Conservation (phyloP, 2,329 filamentous ascomycete species). For the Trichoderma brevicompactum region DNA sequence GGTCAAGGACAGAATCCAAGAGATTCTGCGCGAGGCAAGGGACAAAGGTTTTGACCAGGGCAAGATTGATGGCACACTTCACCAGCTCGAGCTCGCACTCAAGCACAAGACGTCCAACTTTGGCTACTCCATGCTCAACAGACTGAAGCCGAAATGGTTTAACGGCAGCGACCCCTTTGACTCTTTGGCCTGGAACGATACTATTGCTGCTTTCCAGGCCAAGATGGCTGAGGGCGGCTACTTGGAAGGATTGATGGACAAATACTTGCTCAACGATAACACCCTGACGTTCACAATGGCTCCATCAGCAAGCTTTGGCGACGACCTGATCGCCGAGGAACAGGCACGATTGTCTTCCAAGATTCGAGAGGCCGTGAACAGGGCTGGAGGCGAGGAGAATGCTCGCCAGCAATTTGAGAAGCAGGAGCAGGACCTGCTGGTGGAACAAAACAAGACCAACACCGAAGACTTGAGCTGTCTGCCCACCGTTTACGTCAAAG, state of each 20-base stretch:
- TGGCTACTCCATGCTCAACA: constrained; percentile 86
- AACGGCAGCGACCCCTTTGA: constrained; percentile 93
- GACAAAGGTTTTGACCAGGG: constrained; percentile 81
- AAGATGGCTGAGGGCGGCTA: constrained; percentile 77
- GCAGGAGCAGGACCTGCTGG: constrained; percentile 78
- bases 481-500: constrained; percentile 83
- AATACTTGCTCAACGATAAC: constrained; percentile 86
- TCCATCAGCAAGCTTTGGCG: constrained; percentile 74
- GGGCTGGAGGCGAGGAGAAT: constrained; percentile 71
- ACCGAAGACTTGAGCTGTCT: constrained; percentile 85
- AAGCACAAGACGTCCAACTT: constrained; percentile 98
- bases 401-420: constrained; percentile 74
- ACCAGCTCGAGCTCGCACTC: constrained; percentile 88
- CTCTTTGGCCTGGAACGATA: constrained; percentile 88
- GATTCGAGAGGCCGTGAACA: constrained; percentile 69
- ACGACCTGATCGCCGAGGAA: constrained; percentile 78
- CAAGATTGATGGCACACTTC: constrained; percentile 92
- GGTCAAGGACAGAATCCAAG: constrained; percentile 74
- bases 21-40: constrained; percentile 70
- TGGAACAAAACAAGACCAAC: constrained; percentile 82
- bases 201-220: constrained; percentile 78
- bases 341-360: constrained; percentile 72
- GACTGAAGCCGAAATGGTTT: constrained; percentile 92
- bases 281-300: constrained; percentile 94
- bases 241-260: constrained; percentile 81